Conservation (phyloP, 2,329 filamentous ascomycete species). For the Hymenoscyphus salicellus region DNA sequence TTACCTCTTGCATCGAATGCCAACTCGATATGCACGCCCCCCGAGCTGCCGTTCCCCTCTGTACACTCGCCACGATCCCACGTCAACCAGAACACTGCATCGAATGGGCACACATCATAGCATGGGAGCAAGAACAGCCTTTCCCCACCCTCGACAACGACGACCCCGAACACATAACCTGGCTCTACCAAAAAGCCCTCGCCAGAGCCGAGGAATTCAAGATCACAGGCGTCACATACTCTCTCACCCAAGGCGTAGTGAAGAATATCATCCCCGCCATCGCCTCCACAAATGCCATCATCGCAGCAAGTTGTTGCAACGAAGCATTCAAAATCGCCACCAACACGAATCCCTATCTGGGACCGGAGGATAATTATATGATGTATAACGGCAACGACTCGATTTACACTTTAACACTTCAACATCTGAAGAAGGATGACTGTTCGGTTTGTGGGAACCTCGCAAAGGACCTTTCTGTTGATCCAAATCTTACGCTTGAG, state of each 20-base stretch:
- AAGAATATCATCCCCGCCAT: constrained; percentile 99
- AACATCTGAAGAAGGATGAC: constrained; percentile 89
- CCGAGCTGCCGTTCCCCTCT: constrained; percentile 92
- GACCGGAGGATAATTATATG: constrained; percentile 87
- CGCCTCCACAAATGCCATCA: constrained; percentile 94
- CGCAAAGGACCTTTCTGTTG: constrained; percentile 70
- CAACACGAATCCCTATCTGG: constrained; percentile 74
- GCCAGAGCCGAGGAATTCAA: constrained; percentile 81
- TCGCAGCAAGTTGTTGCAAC: constrained; percentile 93
- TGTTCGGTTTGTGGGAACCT: constrained; percentile 90
- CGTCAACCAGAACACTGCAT: constrained; percentile 97
- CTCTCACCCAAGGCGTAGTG: constrained; percentile 92
- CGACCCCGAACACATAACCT: constrained; percentile 94
- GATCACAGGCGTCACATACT: constrained; percentile 90
- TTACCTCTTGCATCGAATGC: constrained; percentile 96
- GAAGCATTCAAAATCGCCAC: constrained; percentile 95
- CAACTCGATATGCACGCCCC: constrained; percentile 98
- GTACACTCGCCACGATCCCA: constrained; percentile 92
- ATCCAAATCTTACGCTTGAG: constrained; percentile 69
- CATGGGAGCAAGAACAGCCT: constrained; percentile 84
- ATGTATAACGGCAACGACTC: constrained; percentile 97
- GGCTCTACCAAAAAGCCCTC: constrained; percentile 85
- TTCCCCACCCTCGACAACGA: constrained; percentile 90
- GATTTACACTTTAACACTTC: constrained; percentile 96
- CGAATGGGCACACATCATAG: constrained; percentile 98